Percentiles rank a stretch among this genome's conserved stretches.
These are phyloP conservation scores for Penicillium argentinense DNA, from an alignment of 495 filamentous ascomycete species.

Conservation along the genomic window DNA sequence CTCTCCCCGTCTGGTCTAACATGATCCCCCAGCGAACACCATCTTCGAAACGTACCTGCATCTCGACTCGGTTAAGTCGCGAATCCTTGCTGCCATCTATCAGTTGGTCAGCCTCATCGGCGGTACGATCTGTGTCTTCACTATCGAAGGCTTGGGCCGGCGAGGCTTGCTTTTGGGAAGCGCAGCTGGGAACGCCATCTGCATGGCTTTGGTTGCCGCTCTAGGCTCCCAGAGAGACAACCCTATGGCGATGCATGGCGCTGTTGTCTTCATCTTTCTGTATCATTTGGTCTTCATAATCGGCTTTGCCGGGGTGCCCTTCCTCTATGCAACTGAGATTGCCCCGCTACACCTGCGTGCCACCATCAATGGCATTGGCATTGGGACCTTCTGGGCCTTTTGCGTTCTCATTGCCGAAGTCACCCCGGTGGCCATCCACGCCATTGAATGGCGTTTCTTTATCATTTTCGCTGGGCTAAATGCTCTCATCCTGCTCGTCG, in stretches of 20 bases:
- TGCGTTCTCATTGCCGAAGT: constrained; percentile 21
- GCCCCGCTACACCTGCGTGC: constrained; percentile 47
- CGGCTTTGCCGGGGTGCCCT: constrained; percentile 53
- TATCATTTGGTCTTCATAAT: constrained; percentile 51
- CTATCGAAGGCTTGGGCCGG: constrained; percentile 24
- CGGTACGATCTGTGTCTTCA: constrained; percentile 16
- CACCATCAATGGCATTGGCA: constrained; percentile 44
- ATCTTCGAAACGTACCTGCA: constrained; percentile 19
- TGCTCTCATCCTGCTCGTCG: constrained; percentile 17
- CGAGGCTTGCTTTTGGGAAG: constrained; percentile 19
- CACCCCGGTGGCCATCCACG: constrained; percentile 18
- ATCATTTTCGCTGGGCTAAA: constrained; percentile 23
- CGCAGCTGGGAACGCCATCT: constrained; percentile 38
- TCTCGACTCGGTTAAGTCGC: constrained; percentile 9
- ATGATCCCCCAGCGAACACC: constrained; percentile 11
- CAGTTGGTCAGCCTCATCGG: constrained; percentile 15
- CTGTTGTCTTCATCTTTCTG: constrained; percentile 51
- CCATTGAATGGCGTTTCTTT: constrained; percentile 19
- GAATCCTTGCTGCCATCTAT: constrained; percentile 20
- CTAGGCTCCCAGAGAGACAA: constrained; percentile 20
- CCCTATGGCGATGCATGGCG: constrained; percentile 22
- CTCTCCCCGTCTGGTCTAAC: not conserved
- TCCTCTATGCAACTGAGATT: constrained; percentile 54
- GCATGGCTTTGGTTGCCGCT: constrained; percentile 41
- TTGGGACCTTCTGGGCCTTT: constrained; percentile 45